phyloP scores from a whole-genome alignment of 352 stramenopile species.

The Phytophthora pinifolia region DNA sequence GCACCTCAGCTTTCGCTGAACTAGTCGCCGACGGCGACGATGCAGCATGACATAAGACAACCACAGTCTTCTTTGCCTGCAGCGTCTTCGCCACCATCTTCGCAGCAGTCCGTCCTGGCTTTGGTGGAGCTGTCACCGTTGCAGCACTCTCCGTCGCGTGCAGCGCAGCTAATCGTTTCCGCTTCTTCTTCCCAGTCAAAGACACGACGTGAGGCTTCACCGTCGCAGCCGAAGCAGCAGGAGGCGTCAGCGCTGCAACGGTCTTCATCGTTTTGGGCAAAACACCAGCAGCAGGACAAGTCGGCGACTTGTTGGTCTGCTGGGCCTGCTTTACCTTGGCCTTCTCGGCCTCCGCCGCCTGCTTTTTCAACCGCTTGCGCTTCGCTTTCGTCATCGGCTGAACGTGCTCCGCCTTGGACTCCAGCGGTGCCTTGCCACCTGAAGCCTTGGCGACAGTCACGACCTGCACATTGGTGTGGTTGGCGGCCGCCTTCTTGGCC shows the following conservation, averaged over 20 bases:
- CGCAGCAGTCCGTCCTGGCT: too few relatives aligned
- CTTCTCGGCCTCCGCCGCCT: slow-evolving; percentile 6
- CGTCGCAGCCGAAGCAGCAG: background rate
- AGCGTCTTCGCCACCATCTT: too few relatives aligned
- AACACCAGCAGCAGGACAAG: background rate
- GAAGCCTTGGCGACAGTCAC: slow-evolving; percentile 2
- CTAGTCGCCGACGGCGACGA: too few relatives aligned
- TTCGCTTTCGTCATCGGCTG: slow-evolving; percentile 34
- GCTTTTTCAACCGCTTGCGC: slow-evolving; percentile 24
- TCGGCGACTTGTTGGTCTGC: slow-evolving; percentile 8
- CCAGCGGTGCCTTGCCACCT: background rate
- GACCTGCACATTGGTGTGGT: slow-evolving; percentile 15
- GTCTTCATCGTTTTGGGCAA: slow-evolving; percentile 7
- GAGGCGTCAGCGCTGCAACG: slow-evolving; percentile 9
- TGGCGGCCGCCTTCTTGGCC: slow-evolving; percentile 20
- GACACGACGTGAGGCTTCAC: slow-evolving; percentile 24
- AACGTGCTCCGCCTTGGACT: background rate
- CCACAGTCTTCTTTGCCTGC: too few relatives aligned
- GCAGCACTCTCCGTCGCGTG: background rate
- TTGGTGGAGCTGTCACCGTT: background rate
- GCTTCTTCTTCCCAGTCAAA: slow-evolving; percentile 32
- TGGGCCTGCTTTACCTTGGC: background rate
- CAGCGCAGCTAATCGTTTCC: slow-evolving; percentile 1
- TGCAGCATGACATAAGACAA: too few relatives aligned
- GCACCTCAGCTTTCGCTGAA: too few relatives aligned